phyloP scores from a whole-genome alignment of 495 filamentous ascomycete genomes.

The Parachaetomium inaequale region DNA sequence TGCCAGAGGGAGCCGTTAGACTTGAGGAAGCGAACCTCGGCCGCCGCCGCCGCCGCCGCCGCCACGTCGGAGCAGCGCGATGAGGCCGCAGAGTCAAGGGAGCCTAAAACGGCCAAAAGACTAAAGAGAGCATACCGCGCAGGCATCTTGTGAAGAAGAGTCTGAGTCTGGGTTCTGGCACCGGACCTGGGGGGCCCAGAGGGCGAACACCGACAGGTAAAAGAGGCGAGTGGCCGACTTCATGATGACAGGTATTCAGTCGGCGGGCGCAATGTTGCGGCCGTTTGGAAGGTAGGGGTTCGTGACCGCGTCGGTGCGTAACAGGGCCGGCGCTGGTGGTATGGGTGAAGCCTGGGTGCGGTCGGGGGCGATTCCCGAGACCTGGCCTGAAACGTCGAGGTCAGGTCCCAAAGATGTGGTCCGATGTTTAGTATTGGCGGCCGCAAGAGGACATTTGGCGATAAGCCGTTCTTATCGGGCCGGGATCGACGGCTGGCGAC shows the following conservation, averaged over 20 bases:
- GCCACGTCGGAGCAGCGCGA: slow-evolving; percentile 22
- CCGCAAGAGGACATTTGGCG: slow-evolving; percentile 16
- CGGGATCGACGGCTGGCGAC: not conserved
- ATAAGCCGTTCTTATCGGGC: slow-evolving; percentile 15
- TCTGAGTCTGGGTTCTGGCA: slow-evolving; percentile 29
- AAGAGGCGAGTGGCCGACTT: slow-evolving; percentile 64
- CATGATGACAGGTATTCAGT: slow-evolving; percentile 44
- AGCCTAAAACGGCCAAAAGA: slow-evolving; percentile 25
- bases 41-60: slow-evolving; percentile 22
- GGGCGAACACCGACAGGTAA: slow-evolving; percentile 72
- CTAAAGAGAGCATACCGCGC: slow-evolving; percentile 43
- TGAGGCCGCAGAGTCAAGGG: slow-evolving; percentile 11
- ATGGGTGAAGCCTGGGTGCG: not conserved
- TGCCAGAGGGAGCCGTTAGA: slow-evolving; percentile 43
- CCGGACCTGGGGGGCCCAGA: slow-evolving; percentile 54
- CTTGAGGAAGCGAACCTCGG: slow-evolving; percentile 23
- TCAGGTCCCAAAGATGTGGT: slow-evolving; percentile 10
- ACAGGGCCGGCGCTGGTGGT: not conserved
- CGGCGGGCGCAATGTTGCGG: not conserved
- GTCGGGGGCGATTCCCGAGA: slow-evolving; percentile 13
- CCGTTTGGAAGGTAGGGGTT: not conserved
- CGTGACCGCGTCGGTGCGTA: not conserved
- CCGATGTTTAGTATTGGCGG: not conserved
- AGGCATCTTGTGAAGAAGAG: slow-evolving; percentile 37
- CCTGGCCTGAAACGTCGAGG: slow-evolving; percentile 22